Evolutionary conservation across 2,329 filamentous ascomycete genomes (phyloP), one percentile per base, ranked within the genome.

Genomic region (Epichloe sibirici): DNA sequence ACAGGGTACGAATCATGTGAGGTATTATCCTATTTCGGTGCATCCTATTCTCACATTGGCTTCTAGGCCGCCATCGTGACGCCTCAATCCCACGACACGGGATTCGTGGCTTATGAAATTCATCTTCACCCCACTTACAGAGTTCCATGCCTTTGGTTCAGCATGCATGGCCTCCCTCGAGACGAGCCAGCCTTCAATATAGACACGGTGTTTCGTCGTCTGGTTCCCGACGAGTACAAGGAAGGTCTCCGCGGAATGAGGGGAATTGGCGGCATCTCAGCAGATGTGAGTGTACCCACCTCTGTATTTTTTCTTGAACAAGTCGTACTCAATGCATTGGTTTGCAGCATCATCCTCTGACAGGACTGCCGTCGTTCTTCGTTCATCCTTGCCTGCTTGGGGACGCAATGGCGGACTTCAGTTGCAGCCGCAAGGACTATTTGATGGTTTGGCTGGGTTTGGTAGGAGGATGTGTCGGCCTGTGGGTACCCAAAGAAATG

Each of bases 371-470:
- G 42, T 80, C 82, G 48, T 96, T 91, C 69, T 96, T 95, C 69
- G 78, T 97, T 60, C 93, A 98, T 71, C 91, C 93, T 25, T 97
- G 93, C 70, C 81, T 88, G 65, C 87, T 93, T 8, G 86, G 86
- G 52, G 85, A 91, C 58, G 86, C 87, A 50, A 86, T 97, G 78
- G 74, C 74, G 59, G 74, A 72, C 49, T 82, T 89, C 61, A 71
- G 78, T 59, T 82, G 79, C 60, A 67, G 74, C 64, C 72, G 75
- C 65, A 69, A 83, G 61, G 75, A 83, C 61, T 97, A 97, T 72
- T 75, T 97, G 63, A 79, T 89, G 70, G 71, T 89, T 52, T 97
- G 91, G 90, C 75, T 96, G 56, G 90, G 90, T n/a, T 72, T 95
- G 53, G 81, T 95, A 45, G 91, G 90, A 54, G 81, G 81, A 49